phyloP scores from a whole-genome alignment of 2,329 filamentous ascomycete species.

The Remersonia thermophila region DNA sequence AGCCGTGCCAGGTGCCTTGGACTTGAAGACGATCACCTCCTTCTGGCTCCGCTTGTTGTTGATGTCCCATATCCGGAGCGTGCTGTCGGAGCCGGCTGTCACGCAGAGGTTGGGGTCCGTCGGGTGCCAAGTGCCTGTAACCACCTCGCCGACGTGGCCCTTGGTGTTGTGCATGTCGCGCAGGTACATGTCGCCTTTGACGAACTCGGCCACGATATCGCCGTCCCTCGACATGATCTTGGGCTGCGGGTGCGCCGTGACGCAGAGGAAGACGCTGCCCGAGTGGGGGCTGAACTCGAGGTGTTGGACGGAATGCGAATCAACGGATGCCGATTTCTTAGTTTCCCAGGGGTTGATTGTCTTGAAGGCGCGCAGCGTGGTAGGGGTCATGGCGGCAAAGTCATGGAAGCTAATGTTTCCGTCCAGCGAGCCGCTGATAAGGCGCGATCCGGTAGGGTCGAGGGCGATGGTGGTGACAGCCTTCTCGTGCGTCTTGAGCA shows the following conservation, averaged over 20 bases:
- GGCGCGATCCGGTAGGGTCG: conserved; percentile 70
- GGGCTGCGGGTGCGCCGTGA: conserved; percentile 81
- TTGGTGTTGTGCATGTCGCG: conserved; percentile 97
- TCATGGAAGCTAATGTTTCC: conserved; percentile 89
- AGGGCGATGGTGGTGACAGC: conserved; percentile 74
- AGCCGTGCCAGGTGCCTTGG: conserved; percentile 72
- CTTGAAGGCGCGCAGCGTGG: conserved; percentile 86
- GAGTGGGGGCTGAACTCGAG: conserved; percentile 76
- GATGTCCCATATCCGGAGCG: conserved; percentile 90
- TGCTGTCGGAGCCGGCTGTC: conserved; percentile 90
- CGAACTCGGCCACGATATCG: conserved; percentile 72
- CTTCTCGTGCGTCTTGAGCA: conserved; percentile 84
- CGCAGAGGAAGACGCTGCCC: conserved; percentile 69
- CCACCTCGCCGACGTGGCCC: conserved; percentile 86
- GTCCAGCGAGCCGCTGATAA: conserved; percentile 86
- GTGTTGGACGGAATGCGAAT: conserved; percentile 80
- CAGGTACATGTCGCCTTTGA: conserved; percentile 97
- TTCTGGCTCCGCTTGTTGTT: conserved; percentile 84
- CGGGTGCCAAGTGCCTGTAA: conserved; percentile 83
- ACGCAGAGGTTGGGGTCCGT: conserved; percentile 72
- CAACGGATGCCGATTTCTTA: conserved; percentile 57
- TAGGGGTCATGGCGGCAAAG: conserved; percentile 89
- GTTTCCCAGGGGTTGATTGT: conserved; percentile 75
- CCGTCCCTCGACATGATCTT: conserved; percentile 85
- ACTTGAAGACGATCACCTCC: conserved; percentile 93